A percentile compares a stretch with the other conserved stretches of the same genome.
Evolutionary conservation across 2,329 filamentous ascomycete species (phyloP).

Genomic region (Tolypocladium tundrense): DNA sequence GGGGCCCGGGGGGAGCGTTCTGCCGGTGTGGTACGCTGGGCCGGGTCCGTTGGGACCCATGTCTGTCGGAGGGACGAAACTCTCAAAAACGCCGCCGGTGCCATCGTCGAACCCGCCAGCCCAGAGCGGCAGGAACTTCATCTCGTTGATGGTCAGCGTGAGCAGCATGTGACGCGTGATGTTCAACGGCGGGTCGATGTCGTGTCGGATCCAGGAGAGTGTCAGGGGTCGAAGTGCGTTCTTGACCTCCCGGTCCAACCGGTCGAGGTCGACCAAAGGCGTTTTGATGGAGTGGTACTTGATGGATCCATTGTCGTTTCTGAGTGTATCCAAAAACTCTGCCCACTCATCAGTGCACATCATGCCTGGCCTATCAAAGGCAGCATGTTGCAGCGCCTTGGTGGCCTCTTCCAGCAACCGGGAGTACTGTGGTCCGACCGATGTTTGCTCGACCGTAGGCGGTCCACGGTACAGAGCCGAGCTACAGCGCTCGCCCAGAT

Average conservation of each 20-base stretch:
- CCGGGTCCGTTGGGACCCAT: constrained; percentile 36
- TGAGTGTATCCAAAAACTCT: background rate
- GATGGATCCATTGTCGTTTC: background rate
- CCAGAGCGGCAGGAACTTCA: constrained; percentile 55
- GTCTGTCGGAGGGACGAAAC: constrained; percentile 27
- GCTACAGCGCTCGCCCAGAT: constrained; percentile 7
- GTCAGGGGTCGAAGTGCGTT: constrained; percentile 10
- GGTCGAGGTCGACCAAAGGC: constrained; percentile 11
- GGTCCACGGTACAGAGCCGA: background rate
- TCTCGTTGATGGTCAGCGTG: constrained; percentile 44
- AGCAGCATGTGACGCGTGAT: constrained; percentile 38
- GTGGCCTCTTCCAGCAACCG: background rate
- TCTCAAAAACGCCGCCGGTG: constrained; percentile 38
- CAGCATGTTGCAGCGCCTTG: background rate
- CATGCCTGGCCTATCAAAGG: background rate
- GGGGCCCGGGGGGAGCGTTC: constrained; percentile 22
- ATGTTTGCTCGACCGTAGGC: too few relatives aligned
- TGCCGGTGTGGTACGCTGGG: constrained; percentile 35
- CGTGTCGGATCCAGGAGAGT: constrained; percentile 14
- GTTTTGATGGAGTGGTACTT: background rate
- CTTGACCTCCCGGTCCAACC: constrained; percentile 12
- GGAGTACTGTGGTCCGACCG: background rate
- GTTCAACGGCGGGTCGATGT: constrained; percentile 22
- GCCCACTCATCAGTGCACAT: background rate
- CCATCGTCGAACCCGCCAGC: constrained; percentile 46